A percentile compares a stretch with the other conserved stretches of the same genome.
Evolutionary conservation across 2,329 filamentous ascomycete genomes (phyloP).

Genomic region (Zymoseptoria brevis): DNA sequence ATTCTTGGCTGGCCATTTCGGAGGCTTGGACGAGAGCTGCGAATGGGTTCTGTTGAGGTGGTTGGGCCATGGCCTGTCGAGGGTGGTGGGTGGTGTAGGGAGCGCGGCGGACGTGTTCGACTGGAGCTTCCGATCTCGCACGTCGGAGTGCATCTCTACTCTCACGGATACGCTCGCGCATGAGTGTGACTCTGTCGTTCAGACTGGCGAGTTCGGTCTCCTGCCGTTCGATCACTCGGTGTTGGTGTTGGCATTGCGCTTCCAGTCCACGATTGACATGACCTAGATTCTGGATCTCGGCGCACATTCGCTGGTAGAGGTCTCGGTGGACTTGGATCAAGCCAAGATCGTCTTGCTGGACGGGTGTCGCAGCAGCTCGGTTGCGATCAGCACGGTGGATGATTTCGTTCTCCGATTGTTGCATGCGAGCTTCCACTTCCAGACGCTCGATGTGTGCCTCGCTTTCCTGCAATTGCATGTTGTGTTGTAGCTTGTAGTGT

Average conservation of each 20-base stretch:
- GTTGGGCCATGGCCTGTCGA: constrained; percentile 42
- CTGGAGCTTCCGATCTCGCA: constrained; percentile 18
- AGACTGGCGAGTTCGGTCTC: constrained; percentile 64
- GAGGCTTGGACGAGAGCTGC: constrained; percentile 66
- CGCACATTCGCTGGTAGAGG: constrained; percentile 49
- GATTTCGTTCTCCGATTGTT: constrained; percentile 78
- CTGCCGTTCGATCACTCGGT: constrained; percentile 69
- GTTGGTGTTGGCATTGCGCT: constrained; percentile 62
- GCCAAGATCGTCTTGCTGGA: constrained; percentile 19
- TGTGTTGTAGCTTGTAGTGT: constrained; percentile 85
- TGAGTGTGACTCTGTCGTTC: constrained; percentile 65
- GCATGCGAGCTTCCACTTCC: constrained; percentile 85
- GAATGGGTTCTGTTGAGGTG: constrained; percentile 43
- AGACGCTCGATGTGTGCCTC: constrained; percentile 79
- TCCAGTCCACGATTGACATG: constrained; percentile 58
- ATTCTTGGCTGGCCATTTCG: constrained; percentile 68
- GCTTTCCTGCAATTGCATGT: constrained; percentile 73
- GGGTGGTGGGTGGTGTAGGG: constrained; percentile 31
- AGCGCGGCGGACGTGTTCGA: constrained; percentile 37
- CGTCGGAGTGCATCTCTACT: constrained; percentile 78
- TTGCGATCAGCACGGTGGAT: constrained; percentile 64
- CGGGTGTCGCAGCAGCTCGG: constrained; percentile 44
- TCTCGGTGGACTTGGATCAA: constrained; percentile 43
- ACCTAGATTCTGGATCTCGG: constrained; percentile 52
- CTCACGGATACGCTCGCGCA: constrained; percentile 77